These are phyloP conservation scores for Blastobotrys illinoisensis DNA, from an alignment of 1,139 yeast genomes.

Conservation along the genomic window DNA sequence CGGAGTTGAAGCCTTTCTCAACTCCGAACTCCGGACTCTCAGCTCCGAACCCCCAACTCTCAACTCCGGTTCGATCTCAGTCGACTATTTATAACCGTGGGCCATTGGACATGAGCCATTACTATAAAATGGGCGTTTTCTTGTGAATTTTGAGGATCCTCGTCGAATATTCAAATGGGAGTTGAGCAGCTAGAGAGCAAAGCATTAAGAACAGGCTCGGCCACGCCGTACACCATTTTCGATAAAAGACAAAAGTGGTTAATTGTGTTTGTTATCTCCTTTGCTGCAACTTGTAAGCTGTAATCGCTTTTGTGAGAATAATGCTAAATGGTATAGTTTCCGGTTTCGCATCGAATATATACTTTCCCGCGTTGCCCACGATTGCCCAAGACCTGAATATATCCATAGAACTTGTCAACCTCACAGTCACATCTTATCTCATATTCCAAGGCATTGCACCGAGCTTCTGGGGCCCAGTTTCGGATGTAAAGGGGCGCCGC, in stretches of 20 bases:
- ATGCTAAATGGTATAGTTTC: constrained; percentile 2
- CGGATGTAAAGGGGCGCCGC: constrained; percentile 61
- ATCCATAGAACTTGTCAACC: constrained; percentile 47
- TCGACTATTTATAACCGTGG: too few species aligned
- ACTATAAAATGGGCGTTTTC: too few species aligned
- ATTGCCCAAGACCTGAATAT: constrained; percentile 46
- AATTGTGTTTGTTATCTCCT: constrained; percentile 5
- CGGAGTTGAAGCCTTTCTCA: neutral
- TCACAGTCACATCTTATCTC: constrained; percentile 61
- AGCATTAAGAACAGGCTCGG: too few species aligned
- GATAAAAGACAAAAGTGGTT: constrained; percentile 6
- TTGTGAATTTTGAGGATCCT: too few species aligned
- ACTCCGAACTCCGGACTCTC: too few species aligned
- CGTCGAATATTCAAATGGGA: too few species aligned
- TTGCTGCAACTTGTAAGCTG: constrained; percentile 10
- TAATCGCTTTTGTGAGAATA: too few species aligned
- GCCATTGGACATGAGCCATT: too few species aligned
- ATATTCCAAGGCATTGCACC: constrained; percentile 64
- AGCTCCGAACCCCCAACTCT: too few species aligned
- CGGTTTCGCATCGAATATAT: constrained; percentile 34
- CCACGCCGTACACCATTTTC: constrained; percentile 5
- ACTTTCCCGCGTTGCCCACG: constrained; percentile 58
- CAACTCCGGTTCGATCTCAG: too few species aligned
- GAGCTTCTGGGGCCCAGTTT: constrained; percentile 48
- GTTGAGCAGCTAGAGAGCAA: too few species aligned